A percentile compares a stretch with the other conserved stretches of the same genome.
Conservation (phyloP, 805 yeast species). For the Yamadazyma kitorensis region DNA sequence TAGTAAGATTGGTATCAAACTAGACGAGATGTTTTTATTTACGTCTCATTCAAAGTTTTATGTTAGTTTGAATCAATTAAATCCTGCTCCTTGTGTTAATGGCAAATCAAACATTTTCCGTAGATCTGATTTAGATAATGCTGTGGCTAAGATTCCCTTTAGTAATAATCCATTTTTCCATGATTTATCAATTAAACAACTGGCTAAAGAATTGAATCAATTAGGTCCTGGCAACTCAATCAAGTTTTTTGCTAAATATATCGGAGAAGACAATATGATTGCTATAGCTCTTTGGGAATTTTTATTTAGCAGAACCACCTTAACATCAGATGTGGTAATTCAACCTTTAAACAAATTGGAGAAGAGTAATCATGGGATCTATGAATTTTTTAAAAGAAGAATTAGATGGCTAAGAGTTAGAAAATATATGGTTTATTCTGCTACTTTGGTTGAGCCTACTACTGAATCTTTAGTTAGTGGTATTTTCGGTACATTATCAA, state of each 20-base stretch:
- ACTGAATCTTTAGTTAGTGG: conserved; percentile 77
- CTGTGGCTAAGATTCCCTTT: conserved; percentile 43
- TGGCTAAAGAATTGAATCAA: conserved; percentile 22
- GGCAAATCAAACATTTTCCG: conserved; percentile 84
- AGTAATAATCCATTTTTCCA: conserved; percentile 27
- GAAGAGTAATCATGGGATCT: conserved; percentile 38
- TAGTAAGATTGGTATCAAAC: conserved; percentile 51
- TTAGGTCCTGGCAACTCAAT: conserved; percentile 51
- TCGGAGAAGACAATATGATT: conserved; percentile 93
- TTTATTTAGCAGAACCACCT: conserved; percentile 65
- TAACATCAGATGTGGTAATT: conserved; percentile 74
- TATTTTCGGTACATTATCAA: conserved; percentile 58
- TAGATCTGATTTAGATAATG: conserved; percentile 57
- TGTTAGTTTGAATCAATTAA: conserved; percentile 67
- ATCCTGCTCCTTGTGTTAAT: conserved; percentile 85
- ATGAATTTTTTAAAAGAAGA: conserved; percentile 64
- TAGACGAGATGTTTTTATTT: conserved; percentile 82
- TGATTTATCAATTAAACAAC: conserved; percentile 25
- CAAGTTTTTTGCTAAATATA: conserved; percentile 70
- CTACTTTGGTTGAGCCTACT: conserved; percentile 82
- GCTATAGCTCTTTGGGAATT: conserved; percentile 79
- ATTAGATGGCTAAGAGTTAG: conserved; percentile 85
- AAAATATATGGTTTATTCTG: conserved; percentile 81
- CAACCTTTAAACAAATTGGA: conserved; percentile 53
- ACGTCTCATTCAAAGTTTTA: conserved; percentile 87